Conservation (phyloP, 106 monocot genomes). For the Gastrodia elata region DNA sequence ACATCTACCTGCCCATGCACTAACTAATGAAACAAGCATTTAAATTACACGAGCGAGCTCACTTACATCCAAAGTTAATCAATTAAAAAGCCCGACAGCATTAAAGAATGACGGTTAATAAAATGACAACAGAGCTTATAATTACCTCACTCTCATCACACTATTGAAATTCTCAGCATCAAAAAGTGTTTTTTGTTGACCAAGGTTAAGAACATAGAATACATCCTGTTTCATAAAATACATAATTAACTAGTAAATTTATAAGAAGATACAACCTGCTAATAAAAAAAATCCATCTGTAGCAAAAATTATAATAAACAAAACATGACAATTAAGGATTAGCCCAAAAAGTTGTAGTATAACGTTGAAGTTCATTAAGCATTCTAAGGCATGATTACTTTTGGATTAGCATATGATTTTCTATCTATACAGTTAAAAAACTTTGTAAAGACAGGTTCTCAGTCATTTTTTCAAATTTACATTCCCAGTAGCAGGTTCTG, state of each 20-base stretch:
- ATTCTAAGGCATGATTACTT: background rate
- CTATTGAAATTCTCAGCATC: conserved; percentile 26
- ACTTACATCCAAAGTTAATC: background rate
- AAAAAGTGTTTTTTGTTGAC: conserved; percentile 1
- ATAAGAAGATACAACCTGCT: background rate
- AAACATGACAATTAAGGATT: no score
- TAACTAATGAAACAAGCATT: no score
- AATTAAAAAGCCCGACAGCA: background rate
- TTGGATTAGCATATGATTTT: background rate
- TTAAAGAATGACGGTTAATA: background rate
- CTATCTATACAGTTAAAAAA: background rate
- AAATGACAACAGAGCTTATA: background rate
- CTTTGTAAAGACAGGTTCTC: background rate
- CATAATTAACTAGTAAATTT: background rate
- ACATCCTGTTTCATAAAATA: conserved; percentile 16
- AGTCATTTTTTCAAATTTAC: background rate
- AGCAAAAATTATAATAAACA: background rate
- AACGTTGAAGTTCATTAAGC: background rate
- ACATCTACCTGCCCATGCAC: no score
- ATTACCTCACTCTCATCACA: conserved; percentile 47
- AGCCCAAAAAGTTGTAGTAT: background rate
- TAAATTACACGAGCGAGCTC: background rate
- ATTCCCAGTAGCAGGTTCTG: background rate
- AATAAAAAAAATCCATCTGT: background rate
- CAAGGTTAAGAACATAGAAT: conserved; percentile 3